These are phyloP conservation scores for Irineochytrium annulatum DNA, from an alignment of 192 early-diverging fungal species.

Conservation along the genomic window DNA sequence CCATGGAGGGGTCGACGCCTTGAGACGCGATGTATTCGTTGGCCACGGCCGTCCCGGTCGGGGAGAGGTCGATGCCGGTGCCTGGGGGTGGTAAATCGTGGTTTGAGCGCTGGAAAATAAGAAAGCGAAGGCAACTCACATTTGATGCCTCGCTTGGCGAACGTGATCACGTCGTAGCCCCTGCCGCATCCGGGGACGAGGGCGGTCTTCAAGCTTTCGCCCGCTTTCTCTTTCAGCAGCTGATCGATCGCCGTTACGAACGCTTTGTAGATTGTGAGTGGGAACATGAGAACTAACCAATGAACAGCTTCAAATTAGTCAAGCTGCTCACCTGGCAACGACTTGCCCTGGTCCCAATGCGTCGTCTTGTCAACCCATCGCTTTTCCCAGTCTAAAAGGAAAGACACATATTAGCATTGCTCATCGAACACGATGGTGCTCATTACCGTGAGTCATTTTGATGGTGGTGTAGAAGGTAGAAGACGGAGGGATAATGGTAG, in stretches of 20 bases:
- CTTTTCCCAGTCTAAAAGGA: background rate
- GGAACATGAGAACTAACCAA: too few relatives aligned
- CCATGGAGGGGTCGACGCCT: constrained; percentile 35
- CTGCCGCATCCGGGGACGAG: constrained; percentile 34
- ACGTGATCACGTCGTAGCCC: constrained; percentile 73
- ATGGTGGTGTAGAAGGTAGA: too few relatives aligned
- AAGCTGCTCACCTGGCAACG: background rate
- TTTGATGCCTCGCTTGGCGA: constrained; percentile 44
- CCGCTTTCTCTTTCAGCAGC: background rate
- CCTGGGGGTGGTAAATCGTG: background rate
- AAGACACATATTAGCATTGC: too few relatives aligned
- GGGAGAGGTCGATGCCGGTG: background rate
- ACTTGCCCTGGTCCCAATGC: background rate
- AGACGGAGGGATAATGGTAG: too few relatives aligned
- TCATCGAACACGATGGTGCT: too few relatives aligned
- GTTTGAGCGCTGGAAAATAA: background rate
- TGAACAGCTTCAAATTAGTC: too few relatives aligned
- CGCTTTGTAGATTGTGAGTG: too few relatives aligned
- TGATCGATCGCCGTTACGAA: background rate
- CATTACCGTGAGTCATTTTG: too few relatives aligned
- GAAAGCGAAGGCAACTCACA: background rate
- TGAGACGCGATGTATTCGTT: too few relatives aligned
- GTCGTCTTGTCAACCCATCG: background rate
- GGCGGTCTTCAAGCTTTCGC: background rate
- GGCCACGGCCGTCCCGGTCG: background rate